Evolutionary conservation across 345 rosid species (phyloP), one percentile per base, ranked within the genome.

Genomic region (Dimocarpus longan): DNA sequence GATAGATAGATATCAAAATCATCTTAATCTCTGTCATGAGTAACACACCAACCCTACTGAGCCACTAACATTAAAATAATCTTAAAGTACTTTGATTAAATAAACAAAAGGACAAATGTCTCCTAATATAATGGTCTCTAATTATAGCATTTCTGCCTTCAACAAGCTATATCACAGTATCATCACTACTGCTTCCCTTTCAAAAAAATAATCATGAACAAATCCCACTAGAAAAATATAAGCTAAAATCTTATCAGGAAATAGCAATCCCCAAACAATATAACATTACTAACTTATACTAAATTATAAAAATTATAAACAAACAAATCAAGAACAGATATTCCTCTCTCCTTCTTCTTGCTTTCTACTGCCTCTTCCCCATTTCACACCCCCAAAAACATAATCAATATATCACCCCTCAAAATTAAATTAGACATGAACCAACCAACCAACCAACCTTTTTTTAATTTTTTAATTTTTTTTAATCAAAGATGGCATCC

Each of bases 401-500:
- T 18, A 84, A 82, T 82, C 78, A 82, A 80, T 75, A 78, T 46
- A 8, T 54, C 48, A 16, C 68, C 59, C 70, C 76, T 56, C n/a
- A 54, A 5, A 44, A 82, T 68, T 56, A 79, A 79, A 46, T 54
- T 54, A 54, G 21, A 54, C 7, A 19, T 16, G 21, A 54, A 54
- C 18, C n/a, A 54, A 54, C 10, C 50, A 13, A 46, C 11, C 50
- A 46, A 46, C 52, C 8, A 46, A 7, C 52, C 52, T 46, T 46
- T 15, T 15, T 16, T 15, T 54, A 0, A 3, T 54, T 16, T 3
- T 13, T 54, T 40, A 70, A 80, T 74, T 28, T 22, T 9, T 21
- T n/a, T 21, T n/a, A 63, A 43, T 80, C 79, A 95, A 87, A 89
- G 82, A 87, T 92, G 98, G 90, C 99, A 95, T 69, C 95, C 90